phyloP scores from a whole-genome alignment of 2,329 filamentous ascomycete species.

The Cryphonectria parasitica region DNA sequence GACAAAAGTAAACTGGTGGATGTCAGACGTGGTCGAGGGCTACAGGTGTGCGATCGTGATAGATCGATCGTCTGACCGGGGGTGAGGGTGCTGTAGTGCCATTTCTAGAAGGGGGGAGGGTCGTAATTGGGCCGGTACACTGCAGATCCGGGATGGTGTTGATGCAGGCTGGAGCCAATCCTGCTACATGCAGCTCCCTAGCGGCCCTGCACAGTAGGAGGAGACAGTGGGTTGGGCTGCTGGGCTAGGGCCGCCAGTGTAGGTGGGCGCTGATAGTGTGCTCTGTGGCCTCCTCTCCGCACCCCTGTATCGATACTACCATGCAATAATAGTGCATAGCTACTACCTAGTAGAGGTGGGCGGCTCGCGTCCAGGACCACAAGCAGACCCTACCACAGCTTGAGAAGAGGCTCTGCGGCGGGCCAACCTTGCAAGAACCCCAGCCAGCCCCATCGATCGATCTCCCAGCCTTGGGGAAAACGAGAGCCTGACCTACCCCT shows the following conservation, averaged over 20 bases:
- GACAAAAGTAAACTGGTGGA: background rate
- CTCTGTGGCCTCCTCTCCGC: too few relatives aligned
- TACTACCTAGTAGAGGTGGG: background rate
- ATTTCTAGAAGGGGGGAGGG: background rate
- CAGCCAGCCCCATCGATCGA: background rate
- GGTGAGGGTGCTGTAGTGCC: too few relatives aligned
- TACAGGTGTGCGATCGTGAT: background rate
- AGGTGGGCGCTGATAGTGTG: background rate
- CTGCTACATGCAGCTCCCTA: background rate
- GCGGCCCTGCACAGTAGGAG: background rate
- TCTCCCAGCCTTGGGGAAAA: background rate
- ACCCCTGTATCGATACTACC: too few relatives aligned
- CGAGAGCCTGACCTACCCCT: background rate
- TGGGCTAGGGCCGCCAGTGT: background rate
- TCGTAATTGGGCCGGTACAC: background rate
- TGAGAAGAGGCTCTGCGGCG: conserved; percentile 2
- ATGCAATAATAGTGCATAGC: too few relatives aligned
- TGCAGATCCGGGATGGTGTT: background rate
- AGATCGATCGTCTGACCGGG: background rate
- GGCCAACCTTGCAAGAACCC: background rate
- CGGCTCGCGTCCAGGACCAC: background rate
- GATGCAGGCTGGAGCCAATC: background rate
- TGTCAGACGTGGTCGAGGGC: background rate
- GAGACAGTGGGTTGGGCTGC: background rate
- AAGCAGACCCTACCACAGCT: background rate